Base-by-base conservation (phyloP, 345 rosid species). In the Alliaria petiolata region DNA sequence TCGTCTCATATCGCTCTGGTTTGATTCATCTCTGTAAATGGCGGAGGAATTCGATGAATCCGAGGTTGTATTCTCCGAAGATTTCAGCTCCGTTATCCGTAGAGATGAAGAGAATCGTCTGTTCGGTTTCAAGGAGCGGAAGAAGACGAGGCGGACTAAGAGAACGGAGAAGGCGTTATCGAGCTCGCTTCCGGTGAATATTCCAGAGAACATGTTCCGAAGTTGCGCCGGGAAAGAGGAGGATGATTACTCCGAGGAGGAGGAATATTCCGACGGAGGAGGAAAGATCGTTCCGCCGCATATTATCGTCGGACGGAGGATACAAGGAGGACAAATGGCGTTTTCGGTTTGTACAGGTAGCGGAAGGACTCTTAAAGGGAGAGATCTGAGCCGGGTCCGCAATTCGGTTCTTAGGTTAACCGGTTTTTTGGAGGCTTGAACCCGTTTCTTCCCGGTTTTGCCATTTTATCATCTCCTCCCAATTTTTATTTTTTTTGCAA, bases 21-120 rank as follows among this genome's bases (percentile, higher is more conserved):
- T 36, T 3, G 15, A 31, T 7, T 55, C 3, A 17, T 12, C 33
- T 12, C n/a, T 69, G 2, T 5, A 70, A 77, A 65, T 66, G 53
- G 82, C 81, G 11, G 79, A 70, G 38, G 83, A 80, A 40, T 79
- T 80, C 74, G 83, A 81, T 60, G 87, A 84, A 64, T 80, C 87
- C 20, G 87, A 84, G 15, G 62, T 84, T 19, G 19, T 80, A 8
- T 80, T 84, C 75, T 54, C 76, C 45, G 76, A 80, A 35, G 66
- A 72, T 63, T 65, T 2, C 12, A 39, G n/a, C 63, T 54, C 67
- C 5, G 13, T 31, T 10, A 10, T 25, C 31, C 39, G 20, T 15
- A 3, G 8, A 16, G 72, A 20, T n/a, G 2, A 36, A 1, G 13
- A 38, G 16, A 64, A 64, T 45, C 31, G 1, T 55, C 0, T 26